Base-by-base conservation (phyloP, 371 early-diverging fungal genomes). In the Actinomortierella ambigua region DNA sequence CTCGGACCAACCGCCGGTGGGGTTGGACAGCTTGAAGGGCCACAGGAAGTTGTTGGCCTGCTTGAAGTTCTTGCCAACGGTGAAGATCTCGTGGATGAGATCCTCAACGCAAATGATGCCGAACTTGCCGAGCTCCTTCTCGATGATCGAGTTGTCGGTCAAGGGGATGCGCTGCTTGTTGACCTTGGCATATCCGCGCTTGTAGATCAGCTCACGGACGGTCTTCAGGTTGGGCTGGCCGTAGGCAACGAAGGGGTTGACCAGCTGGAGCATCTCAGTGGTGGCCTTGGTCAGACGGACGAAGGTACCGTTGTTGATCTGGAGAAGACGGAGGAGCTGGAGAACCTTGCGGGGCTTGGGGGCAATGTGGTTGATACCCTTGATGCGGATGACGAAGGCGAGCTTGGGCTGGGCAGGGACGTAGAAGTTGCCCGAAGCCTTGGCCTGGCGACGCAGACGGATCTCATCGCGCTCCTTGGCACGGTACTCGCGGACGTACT, bases 341-440 rank as follows among this genome's bases (percentile, higher is more conserved):
- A 99, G 90, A 63, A 98, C 96, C 93, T 99, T 99, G 82, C 98
- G 91, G 76, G 98, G 96, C 93, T 98, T 99, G 82, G 99, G 99
- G 53, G 99, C 89, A 69, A 98, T 91, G 88, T 97, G 96, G 93
- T 95, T 97, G 90, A 98, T 94, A 87, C 90, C 95, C 84, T 94
- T 93, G 80, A 94, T 93, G 82, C 93, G 96, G 84, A 98, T 86
- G 73, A 99, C 98, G 69, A 99, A 98, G 75, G 95, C 97, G 56
- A 99, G 90, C 90, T 97, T 97, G 82, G 96, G 89, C 88, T 98
- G 94, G 65, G 94, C 94, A 51, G 96, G 91, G 53, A 99, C 97
- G 81, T 94, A 98, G 90, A 91, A 97, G 88, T 89, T 89, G 67
- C 95, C 95, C 64, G 82, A 65, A 70, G 90, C 82, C 86, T 93